Percentiles rank a stretch among this genome's conserved stretches.
These are phyloP conservation scores for Hirsutella minnesotensis DNA, from an alignment of 2,329 filamentous ascomycete species.

Conservation along the genomic window DNA sequence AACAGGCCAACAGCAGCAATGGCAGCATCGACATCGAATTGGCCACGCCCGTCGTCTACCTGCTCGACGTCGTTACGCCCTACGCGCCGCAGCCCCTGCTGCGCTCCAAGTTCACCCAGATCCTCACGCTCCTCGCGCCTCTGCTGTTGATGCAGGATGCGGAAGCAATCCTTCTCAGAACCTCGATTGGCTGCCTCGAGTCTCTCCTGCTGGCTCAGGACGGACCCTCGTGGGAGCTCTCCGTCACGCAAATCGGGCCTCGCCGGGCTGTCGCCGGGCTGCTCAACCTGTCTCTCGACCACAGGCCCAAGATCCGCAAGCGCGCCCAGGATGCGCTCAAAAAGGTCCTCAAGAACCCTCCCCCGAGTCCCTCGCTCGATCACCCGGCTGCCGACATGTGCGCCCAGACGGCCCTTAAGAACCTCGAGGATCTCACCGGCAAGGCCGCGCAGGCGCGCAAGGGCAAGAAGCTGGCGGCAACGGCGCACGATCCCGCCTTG, in stretches of 20 bases:
- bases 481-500: constrained; percentile 64
- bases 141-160: constrained; percentile 69
- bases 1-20: constrained; percentile 57
- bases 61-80: constrained; percentile 84
- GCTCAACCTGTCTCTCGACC: constrained; percentile 73
- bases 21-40: constrained; percentile 70
- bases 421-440: constrained; percentile 60
- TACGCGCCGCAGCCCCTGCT: constrained; percentile 77
- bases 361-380: constrained; percentile 83
- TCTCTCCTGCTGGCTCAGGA: constrained; percentile 87
- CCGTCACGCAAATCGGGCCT: constrained; percentile 72
- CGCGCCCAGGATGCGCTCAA: constrained; percentile 81
- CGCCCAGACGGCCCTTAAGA: constrained; percentile 77
- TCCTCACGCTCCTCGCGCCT: constrained; percentile 75
- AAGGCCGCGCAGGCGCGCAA: constrained; percentile 53
- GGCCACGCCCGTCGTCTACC: constrained; percentile 79
- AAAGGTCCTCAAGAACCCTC: constrained; percentile 71
- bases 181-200: constrained; percentile 87
- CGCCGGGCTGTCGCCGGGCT: constrained; percentile 79
- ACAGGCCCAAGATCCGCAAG: constrained; percentile 86
- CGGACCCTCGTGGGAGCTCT: constrained; percentile 73
- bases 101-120: constrained; percentile 88
- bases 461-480: constrained; percentile 44
- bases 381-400: constrained; percentile 95
- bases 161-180: constrained; percentile 74